Base-by-base conservation (phyloP, 2,329 filamentous ascomycete species). In the Colletotrichum plurivorum region DNA sequence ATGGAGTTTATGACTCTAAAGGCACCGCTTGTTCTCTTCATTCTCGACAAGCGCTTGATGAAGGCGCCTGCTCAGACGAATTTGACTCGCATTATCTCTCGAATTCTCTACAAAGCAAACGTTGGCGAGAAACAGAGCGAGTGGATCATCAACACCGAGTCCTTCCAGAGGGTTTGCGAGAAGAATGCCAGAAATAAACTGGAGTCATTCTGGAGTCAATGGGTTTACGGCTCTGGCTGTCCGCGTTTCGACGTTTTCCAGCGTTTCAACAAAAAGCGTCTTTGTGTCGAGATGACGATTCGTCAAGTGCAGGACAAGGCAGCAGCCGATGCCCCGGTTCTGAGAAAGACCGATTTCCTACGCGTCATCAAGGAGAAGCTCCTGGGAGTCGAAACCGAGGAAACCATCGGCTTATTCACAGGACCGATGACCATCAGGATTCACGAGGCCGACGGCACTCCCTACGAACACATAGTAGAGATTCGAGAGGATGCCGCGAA, bases 361-460 rank as follows among this genome's bases (percentile, higher is more conserved):
- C 89, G 94, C 62, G 92, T 96, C 72, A 89, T 95, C 64, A 93
- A 97, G 74, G 95, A 98, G 79, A 89, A 92, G 55, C 87, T 90
- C 9, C 86, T 91, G 70, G 88, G 88, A 39, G 87, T 97, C 43
- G 90, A 90, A 66, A 87, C 90, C 16, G 91, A 90, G 15, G 87
- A 90, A 61, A 83, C 94, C 16, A 93, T 94, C 72, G 88, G 90
- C n/a, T 87, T 94, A 2, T 98, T 98, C 75, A 96, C 94, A 1
- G 96, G 96, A 0, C 95, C 96, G 0, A 97, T 99, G 93, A 99
- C 96, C 0, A 95, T 99, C 71, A 88, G 96, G 39, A 98, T 99
- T 71, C 96, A 99, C 81, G 96, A 99, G 83, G 96, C 96, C 25
- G 97, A 99, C 76, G 96, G 96, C 10, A 98, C 96, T 0, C 96